Conservation (phyloP, 805 yeast species). For the Wickerhamiella alocasiicola region DNA sequence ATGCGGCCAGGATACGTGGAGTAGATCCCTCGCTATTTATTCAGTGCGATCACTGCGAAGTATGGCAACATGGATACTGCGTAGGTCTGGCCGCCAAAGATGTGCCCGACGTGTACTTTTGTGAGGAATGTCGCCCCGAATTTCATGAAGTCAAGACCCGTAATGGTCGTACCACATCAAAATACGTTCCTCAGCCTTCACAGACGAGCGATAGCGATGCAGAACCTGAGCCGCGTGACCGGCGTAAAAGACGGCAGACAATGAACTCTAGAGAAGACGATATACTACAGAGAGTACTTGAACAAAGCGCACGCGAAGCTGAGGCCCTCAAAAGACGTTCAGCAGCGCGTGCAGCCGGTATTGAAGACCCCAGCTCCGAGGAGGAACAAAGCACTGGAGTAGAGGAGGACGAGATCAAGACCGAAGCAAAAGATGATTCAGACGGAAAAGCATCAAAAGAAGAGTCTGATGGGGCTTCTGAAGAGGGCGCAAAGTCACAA, state of each 20-base stretch:
- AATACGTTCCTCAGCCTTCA: constrained; percentile 24
- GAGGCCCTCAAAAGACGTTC: constrained; percentile 8
- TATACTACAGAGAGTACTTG: constrained; percentile 31
- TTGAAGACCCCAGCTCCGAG: background rate
- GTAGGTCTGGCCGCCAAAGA: constrained; percentile 69
- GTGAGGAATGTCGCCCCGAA: constrained; percentile 83
- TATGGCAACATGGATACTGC: constrained; percentile 97
- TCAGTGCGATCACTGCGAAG: constrained; percentile 89
- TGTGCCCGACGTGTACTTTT: constrained; percentile 90
- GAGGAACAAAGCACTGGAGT: background rate
- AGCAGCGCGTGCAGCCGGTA: background rate
- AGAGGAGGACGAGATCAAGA: background rate
- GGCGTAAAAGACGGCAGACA: constrained; percentile 19
- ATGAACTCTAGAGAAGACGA: constrained; percentile 29
- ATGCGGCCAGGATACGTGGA: constrained; percentile 29
- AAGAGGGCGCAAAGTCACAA: background rate
- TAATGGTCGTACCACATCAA: constrained; percentile 37
- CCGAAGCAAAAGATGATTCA: background rate
- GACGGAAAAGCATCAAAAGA: too few relatives aligned
- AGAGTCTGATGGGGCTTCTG: too few relatives aligned
- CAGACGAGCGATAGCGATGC: constrained; percentile 3
- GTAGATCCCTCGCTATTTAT: constrained; percentile 91
- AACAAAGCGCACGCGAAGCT: constrained; percentile 29
- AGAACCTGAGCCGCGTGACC: constrained; percentile 1
- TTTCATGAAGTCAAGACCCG: constrained; percentile 41